Evolutionary conservation across 2,329 filamentous ascomycete genomes (phyloP), one percentile per base, ranked within the genome.

Genomic region (Polychaeton citri): DNA sequence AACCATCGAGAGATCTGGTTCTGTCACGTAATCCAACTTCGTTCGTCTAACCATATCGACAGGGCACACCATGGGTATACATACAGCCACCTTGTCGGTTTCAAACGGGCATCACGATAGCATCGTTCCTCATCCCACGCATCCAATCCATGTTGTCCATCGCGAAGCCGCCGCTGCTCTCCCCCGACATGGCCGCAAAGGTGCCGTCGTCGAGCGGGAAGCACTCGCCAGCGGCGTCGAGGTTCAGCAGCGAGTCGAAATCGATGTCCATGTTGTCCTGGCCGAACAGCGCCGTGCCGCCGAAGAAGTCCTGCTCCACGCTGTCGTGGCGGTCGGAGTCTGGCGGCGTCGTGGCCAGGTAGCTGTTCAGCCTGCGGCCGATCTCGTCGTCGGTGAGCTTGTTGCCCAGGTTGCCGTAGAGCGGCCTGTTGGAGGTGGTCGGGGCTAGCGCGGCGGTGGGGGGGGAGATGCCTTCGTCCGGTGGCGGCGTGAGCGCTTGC

Each of bases 341-440:
- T 2, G 65, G 65, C 3, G 65, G 65, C 2, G 65, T 68, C 24
- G 61, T 63, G 8, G 64, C 64, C n/a, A 69, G 60, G 57, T 65
- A 69, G 2, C 59, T 61, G 48, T 65, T 64, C 17, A 69, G 54
- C 20, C 62, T 57, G 18, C 58, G 55, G 4, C 63, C 64, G 16
- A 69, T 61, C 41, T 66, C 64, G 40, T 62, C 62, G 44, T 68
- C 65, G 3, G 61, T 59, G 17, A 53, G 28, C 19, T 39, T 43
- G 18, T 44, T 8, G 21, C 8, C 21, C 13, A 26, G 21, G 21
- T 26, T 8, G 21, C 21, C 21, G 8, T 26, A 13, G 8, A 26
- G 21, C 8, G 8, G 21, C 8, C 21, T 8, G 8, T 8, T 13
- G 21, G 13, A 13, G 21, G 8, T 8, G 8, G 21, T 26, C 8